Evolutionary conservation across 1,139 yeast species (phyloP).

Genomic region (Geotrichum macrosporum): DNA sequence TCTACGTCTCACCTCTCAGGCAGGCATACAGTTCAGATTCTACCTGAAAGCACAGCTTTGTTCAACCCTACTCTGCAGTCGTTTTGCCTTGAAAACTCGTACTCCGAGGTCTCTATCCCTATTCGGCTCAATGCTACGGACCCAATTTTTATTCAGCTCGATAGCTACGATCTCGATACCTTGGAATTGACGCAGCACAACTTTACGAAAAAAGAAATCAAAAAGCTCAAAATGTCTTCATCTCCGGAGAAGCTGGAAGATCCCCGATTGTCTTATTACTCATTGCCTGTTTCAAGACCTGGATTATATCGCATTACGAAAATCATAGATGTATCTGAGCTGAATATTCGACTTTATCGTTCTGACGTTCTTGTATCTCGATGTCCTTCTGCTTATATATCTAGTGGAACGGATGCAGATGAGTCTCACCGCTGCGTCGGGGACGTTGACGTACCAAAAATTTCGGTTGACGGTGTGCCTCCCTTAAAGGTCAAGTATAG

Average conservation of each 20-base stretch:
- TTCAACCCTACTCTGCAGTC: conserved; percentile 70
- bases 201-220: conserved; percentile 55
- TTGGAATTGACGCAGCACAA: conserved; percentile 48
- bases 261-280: conserved; percentile 44
- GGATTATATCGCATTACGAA: conserved; percentile 68
- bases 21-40: conserved; percentile 73
- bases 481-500: conserved; percentile 65
- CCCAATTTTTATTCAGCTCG: conserved; percentile 62
- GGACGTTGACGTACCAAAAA: conserved; percentile 50
- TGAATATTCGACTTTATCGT: conserved; percentile 59
- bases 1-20: conserved; percentile 78
- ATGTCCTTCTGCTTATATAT: conserved; percentile 69
- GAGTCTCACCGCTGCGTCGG: conserved; percentile 59
- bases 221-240: conserved; percentile 35
- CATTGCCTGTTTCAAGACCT: conserved; percentile 58
- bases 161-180: conserved; percentile 55
- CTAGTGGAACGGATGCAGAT: conserved; percentile 30
- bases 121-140: conserved; percentile 78
- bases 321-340: conserved; percentile 57
- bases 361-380: conserved; percentile 63
- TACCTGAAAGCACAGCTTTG: conserved; percentile 87
- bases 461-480: conserved; percentile 66
- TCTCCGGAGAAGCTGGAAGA: conserved; percentile 38
- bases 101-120: conserved; percentile 50
- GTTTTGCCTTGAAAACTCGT: conserved; percentile 54